Base-by-base conservation (phyloP, 1,139 yeast genomes). In the Taphrina communis region DNA sequence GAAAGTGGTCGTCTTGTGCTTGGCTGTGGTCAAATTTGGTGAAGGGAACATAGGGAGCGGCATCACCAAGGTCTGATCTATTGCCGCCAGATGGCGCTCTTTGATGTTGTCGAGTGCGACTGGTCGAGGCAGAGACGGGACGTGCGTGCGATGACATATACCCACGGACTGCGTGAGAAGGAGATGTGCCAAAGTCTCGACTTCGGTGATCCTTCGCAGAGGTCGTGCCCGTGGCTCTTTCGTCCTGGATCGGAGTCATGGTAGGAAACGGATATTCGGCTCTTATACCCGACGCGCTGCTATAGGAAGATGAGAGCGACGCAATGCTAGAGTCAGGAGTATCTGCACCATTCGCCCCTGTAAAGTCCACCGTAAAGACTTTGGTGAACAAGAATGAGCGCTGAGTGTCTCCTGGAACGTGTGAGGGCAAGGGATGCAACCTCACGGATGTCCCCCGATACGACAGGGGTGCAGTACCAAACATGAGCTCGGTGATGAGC, bases 401-500 rank as follows among this genome's bases (percentile, higher is more conserved):
- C 4, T 25, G 31, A 25, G 66, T 44, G 42, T 44, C 60, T n/a
- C n/a, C 48, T 14, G 48, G 8, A 14, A 17, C 48, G 31, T 63
- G 46, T 39, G 66, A 51, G 11, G 65, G 65, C 41, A 70, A 51
- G n/a, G 60, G 51, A 46, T 68, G 70, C 44, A 70, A 41, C 59
- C 67, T 63, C 14, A 58, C 68, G 6, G 70, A 51, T 8, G 70
- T 58, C 14, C 71, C 69, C 19, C 65, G 66, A 41, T 66, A 68
- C 17, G 72, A 69, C 46, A 70, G 39, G 25, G 72, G 72, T 8
- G 70, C 65, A 9, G 66, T 69, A 12, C 71, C 72, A 52, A 70
- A 70, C 72, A 70, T 70, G 65, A 69, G 67, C 38, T 70, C 72
- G 36, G 70, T 65, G 21, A 68, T 48, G 58, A 65, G 56, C 53